Evolutionary conservation across 768 basidiomycete species (phyloP).

Genomic region (Collybiopsis confluens): DNA sequence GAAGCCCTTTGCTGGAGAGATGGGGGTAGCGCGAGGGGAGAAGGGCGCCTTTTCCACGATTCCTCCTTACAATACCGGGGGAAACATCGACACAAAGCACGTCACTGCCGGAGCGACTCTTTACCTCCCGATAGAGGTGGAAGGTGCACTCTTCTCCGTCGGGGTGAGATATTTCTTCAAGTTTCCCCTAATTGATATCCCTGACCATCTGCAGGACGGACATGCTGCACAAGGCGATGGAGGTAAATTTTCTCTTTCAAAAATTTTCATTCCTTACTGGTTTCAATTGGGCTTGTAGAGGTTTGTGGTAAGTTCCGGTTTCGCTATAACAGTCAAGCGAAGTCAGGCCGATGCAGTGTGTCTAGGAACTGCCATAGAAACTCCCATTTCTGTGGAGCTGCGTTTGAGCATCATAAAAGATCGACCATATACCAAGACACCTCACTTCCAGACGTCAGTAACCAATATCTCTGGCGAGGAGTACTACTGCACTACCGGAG

Average conservation of each 20-base stretch:
- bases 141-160: conserved; percentile 57
- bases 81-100: conserved; percentile 60
- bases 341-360: background rate
- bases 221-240: conserved; percentile 68
- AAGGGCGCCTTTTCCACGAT: conserved; percentile 55
- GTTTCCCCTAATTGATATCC: background rate
- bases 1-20: conserved; percentile 58
- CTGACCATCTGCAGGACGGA: conserved; percentile 42
- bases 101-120: conserved; percentile 50
- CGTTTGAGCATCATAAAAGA: conserved; percentile 55
- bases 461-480: conserved; percentile 27
- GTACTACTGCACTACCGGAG: conserved; percentile 57
- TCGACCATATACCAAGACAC: conserved; percentile 52
- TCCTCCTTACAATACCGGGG: conserved; percentile 58
- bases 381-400: conserved; percentile 45
- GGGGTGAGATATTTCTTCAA: too few relatives aligned
- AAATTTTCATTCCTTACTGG: background rate
- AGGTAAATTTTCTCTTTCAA: conserved; percentile 30
- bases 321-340: background rate
- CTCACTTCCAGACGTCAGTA: conserved; percentile 42
- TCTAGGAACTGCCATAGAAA: conserved; percentile 60
- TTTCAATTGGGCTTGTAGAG: too few relatives aligned
- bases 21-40: conserved; percentile 53
- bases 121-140: conserved; percentile 54
- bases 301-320: conserved; percentile 45